Evolutionary conservation across 2,329 filamentous ascomycete genomes (phyloP).

Genomic region (Dryadomyces sulphureus): DNA sequence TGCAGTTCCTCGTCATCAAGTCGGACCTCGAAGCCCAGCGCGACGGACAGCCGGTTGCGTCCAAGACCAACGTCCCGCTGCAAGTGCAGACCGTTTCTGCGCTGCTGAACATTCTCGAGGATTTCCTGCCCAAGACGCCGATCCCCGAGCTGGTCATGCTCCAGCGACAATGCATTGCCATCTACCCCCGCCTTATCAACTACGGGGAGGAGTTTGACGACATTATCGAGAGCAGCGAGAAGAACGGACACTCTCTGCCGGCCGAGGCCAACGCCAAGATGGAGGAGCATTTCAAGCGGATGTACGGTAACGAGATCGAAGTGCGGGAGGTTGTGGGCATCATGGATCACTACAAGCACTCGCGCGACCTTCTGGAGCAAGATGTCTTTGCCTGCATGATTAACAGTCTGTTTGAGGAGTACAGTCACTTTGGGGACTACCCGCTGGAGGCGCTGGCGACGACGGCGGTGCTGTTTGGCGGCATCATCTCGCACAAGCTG

Average conservation of each 20-base stretch:
- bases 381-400: slow-evolving; percentile 98
- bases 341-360: slow-evolving; percentile 77
- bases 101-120: slow-evolving; percentile 65
- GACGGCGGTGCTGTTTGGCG: slow-evolving; percentile 90
- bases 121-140: slow-evolving; percentile 45
- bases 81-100: slow-evolving; percentile 74
- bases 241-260: slow-evolving; percentile 67
- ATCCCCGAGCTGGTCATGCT: slow-evolving; percentile 60
- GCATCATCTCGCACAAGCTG: slow-evolving; percentile 86
- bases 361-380: slow-evolving; percentile 69
- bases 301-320: slow-evolving; percentile 86
- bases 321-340: slow-evolving; percentile 75
- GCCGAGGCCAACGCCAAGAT: slow-evolving; percentile 73
- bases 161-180: slow-evolving; percentile 78
- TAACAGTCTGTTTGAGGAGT: slow-evolving; percentile 93
- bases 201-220: slow-evolving; percentile 88
- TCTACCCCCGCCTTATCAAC: slow-evolving; percentile 89
- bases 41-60: slow-evolving; percentile 23
- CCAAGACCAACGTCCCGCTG: slow-evolving; percentile 55
- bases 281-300: slow-evolving; percentile 95
- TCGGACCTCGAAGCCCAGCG: slow-evolving; percentile 71
- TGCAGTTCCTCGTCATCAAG: slow-evolving; percentile 74
- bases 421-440: slow-evolving; percentile 88
- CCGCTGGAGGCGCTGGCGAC: slow-evolving; percentile 91
- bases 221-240: slow-evolving; percentile 74